phyloP scores from a whole-genome alignment of 2,329 filamentous ascomycete species.

The Ceratocystis cacaofunesta region DNA sequence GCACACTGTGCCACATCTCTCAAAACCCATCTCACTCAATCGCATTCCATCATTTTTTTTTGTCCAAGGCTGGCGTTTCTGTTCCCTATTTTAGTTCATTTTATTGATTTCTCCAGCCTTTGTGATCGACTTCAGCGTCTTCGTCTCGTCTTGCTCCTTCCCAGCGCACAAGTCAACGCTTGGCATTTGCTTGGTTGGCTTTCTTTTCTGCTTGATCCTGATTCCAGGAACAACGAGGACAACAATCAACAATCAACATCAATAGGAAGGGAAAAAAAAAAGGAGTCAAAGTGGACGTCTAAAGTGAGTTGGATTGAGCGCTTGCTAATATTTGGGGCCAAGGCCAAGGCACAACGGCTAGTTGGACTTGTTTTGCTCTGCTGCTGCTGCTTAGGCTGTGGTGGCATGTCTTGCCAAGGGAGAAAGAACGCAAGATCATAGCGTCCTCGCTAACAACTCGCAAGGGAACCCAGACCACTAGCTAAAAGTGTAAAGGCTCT shows the following conservation, averaged over 20 bases:
- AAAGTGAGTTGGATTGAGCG: no score
- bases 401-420: background rate
- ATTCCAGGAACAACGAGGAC: background rate
- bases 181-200: background rate
- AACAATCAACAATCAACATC: background rate
- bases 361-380: no score
- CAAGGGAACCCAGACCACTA: background rate
- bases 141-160: background rate
- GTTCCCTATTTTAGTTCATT: background rate
- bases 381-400: no score
- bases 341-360: no score
- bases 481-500: background rate
- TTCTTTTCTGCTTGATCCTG: background rate
- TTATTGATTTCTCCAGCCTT: background rate
- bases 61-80: background rate
- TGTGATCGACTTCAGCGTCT: background rate
- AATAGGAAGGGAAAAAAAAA: background rate
- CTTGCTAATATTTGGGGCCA: no score
- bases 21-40: background rate
- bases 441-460: background rate
- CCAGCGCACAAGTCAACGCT: background rate
- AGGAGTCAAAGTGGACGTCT: background rate
- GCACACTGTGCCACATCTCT: background rate
- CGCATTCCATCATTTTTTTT: background rate
- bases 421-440: background rate